Base-by-base conservation (phyloP, 352 stramenopile species). In the Globisporangium takayamanum region DNA sequence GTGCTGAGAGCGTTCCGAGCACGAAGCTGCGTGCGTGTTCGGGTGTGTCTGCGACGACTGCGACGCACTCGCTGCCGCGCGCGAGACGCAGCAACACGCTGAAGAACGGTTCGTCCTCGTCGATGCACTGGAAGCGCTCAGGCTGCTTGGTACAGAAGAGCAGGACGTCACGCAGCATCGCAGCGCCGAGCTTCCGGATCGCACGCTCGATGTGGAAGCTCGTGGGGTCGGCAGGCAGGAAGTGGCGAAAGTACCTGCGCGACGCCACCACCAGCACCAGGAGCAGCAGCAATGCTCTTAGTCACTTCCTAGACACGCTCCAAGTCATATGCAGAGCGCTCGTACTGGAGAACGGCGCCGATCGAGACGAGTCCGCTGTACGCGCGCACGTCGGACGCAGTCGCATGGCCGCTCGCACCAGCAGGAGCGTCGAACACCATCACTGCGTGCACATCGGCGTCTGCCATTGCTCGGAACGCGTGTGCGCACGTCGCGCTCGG, bases 81-180 rank as follows among this genome's bases (percentile, higher is more conserved):
- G 74, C 76, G 41, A 90, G 68, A 5, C 69, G 75, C 5, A 87
- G 59, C 10, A 85, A 60, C 2, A 81, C 52, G 36, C 77, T 87
- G 65, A 87, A 88, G 50, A 87, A 71, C 14, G 69, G 64, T 48
- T 88, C 70, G 22, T 84, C 73, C 5, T 76, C 69, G 1, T 60
- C 57, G 18, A 86, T 55, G 36, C 68, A 69, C 51, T 82, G 45
- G 59, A 73, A 66, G 28, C 61, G 60, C 16, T 64, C n/a, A 57
- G 56, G 48, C 3, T 68, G 54, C n/a, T 54, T 22, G n/a, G 16
- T 65, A 45, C 26, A 66, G 44, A 66, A 85, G 2, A 37, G 66
- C 62, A 68, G 41, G 20, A 72, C 37, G 53, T 81, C 72, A 26
- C 69, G 59, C 42, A 89, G 28, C 6, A 66, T 62, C 18, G 66